A percentile compares a stretch with the other conserved stretches of the same genome.
These are phyloP conservation scores for Tolypocladium tundrense DNA, from an alignment of 2,329 filamentous ascomycete species.

Conservation along the genomic window DNA sequence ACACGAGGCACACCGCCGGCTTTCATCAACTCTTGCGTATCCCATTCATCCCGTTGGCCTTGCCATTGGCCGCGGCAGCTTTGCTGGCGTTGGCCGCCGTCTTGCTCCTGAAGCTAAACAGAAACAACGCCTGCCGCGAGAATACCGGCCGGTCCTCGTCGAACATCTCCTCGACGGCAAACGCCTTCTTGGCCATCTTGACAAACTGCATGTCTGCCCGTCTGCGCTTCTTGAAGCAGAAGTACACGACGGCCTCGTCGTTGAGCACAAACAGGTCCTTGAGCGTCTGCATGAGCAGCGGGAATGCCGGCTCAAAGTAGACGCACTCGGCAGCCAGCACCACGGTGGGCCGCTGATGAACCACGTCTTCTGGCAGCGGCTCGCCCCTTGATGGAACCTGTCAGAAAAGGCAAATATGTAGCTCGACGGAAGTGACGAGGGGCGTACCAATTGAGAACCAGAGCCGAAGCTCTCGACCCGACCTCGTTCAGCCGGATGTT, in stretches of 20 bases:
- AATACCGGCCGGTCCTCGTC: conserved; percentile 52
- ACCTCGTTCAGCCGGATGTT: conserved; percentile 80
- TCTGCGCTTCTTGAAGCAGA: conserved; percentile 92
- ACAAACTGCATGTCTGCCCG: conserved; percentile 70
- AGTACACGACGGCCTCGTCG: conserved; percentile 55
- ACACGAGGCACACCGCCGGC: not conserved
- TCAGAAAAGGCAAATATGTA: not conserved
- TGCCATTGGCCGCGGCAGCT: not conserved
- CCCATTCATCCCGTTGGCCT: not conserved
- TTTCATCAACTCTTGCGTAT: not conserved
- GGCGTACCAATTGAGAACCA: conserved; percentile 68
- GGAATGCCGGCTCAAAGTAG: conserved; percentile 94
- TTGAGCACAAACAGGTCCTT: conserved; percentile 63
- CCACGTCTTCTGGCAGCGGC: conserved; percentile 41
- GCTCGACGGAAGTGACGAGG: not conserved
- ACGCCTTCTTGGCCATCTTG: conserved; percentile 58
- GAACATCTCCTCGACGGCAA: conserved; percentile 49
- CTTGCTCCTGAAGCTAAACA: conserved; percentile 43
- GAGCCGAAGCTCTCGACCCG: conserved; percentile 49
- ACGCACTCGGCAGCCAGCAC: conserved; percentile 95
- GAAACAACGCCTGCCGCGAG: conserved; percentile 46
- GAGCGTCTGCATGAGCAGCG: conserved; percentile 71
- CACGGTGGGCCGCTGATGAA: conserved; percentile 56
- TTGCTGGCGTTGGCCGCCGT: not conserved
- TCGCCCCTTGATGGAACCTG: conserved; percentile 40